Conservation (phyloP, 2,329 filamentous ascomycete species). For the Hansfordia pulvinata region DNA sequence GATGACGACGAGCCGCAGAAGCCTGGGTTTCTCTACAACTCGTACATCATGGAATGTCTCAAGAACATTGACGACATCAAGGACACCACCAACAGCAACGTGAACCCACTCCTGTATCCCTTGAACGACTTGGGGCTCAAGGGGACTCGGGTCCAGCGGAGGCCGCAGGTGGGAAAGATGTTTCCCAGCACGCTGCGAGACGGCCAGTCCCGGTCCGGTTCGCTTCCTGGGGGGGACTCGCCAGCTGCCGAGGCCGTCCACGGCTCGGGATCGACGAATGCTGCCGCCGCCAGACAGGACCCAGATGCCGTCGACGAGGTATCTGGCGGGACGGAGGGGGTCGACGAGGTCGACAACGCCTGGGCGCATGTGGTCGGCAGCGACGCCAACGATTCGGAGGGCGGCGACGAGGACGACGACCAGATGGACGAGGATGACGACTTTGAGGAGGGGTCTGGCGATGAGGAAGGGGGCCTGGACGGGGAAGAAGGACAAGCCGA, state of each 20-base stretch:
- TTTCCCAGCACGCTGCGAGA: conserved; percentile 2
- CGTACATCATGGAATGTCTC: conserved; percentile 20
- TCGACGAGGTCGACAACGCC: conserved; percentile 8
- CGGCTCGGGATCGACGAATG: too few species aligned
- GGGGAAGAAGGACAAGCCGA: conserved; percentile 20
- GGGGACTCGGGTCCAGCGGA: conserved; percentile 6
- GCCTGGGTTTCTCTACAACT: conserved; percentile 23
- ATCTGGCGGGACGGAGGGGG: conserved; percentile 10
- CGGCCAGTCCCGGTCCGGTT: too few species aligned
- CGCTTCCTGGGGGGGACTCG: too few species aligned
- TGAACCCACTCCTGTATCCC: conserved; percentile 14
- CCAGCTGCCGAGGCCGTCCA: too few species aligned
- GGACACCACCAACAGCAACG: conserved; percentile 10
- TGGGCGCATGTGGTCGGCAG: conserved; percentile 5
- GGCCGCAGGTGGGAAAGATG: conserved; percentile 1
- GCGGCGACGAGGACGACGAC: conserved; percentile 9
- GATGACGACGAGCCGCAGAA: conserved; percentile 23
- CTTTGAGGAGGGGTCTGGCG: conserved; percentile 1
- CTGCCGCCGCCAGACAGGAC: too few species aligned
- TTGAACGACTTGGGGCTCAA: conserved; percentile 13
- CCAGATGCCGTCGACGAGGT: conserved; percentile 8
- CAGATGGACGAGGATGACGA: conserved; percentile 2
- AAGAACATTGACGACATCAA: conserved; percentile 12
- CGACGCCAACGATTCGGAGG: conserved; percentile 11
- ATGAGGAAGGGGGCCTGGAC: conserved; percentile 1